phyloP scores from a whole-genome alignment of 192 early-diverging fungal genomes.

The Coemansia sp. region DNA sequence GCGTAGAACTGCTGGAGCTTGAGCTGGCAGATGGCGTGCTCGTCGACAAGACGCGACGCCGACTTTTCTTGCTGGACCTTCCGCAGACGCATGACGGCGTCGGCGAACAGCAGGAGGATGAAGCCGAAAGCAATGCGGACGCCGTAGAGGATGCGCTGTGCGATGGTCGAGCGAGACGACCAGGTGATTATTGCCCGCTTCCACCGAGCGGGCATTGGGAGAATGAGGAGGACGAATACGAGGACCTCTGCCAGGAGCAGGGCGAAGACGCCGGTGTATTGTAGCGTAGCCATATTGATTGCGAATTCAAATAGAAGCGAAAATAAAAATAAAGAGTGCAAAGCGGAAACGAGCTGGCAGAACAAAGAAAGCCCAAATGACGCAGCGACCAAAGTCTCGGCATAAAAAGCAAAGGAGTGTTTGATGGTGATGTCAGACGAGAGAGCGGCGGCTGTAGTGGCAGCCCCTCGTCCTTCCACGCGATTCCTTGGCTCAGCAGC shows the following conservation, averaged over 20 bases:
- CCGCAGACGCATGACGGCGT: slow-evolving; percentile 47
- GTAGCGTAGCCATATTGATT: slow-evolving; percentile 45
- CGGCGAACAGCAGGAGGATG: slow-evolving; percentile 42
- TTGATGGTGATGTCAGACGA: no score
- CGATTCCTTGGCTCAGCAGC: no score
- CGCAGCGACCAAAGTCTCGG: neutral
- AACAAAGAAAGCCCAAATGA: neutral
- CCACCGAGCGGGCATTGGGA: slow-evolving; percentile 48
- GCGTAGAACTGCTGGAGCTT: slow-evolving; percentile 53
- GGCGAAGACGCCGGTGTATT: slow-evolving; percentile 47
- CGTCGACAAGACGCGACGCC: slow-evolving; percentile 33
- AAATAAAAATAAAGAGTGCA: neutral
- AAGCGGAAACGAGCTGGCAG: neutral
- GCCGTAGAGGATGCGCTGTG: slow-evolving; percentile 36
- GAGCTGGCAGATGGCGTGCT: slow-evolving; percentile 48
- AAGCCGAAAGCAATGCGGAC: slow-evolving; percentile 47
- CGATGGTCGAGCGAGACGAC: slow-evolving; percentile 31
- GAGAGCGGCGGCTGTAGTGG: no score
- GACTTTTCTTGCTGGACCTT: slow-evolving; percentile 24
- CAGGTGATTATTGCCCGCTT: slow-evolving; percentile 40
- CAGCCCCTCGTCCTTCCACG: no score
- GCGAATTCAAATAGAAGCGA: neutral
- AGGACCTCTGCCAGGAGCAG: slow-evolving; percentile 35
- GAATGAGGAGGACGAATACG: neutral
- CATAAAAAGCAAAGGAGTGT: no score